Conservation (phyloP, 768 basidiomycete species). For the Suillus alpinus region DNA sequence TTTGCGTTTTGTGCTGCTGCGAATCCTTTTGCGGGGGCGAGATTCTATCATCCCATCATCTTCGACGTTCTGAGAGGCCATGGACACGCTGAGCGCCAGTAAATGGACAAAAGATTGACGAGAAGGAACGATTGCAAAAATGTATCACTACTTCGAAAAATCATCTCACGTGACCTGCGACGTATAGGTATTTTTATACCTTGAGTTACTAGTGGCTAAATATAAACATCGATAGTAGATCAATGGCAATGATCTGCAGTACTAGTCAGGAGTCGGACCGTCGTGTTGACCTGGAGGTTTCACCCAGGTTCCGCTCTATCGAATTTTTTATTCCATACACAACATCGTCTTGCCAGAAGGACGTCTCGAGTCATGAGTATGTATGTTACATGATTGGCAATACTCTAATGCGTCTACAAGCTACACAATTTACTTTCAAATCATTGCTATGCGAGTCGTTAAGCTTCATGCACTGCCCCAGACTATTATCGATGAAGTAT, state of each 20-base stretch:
- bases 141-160: not conserved
- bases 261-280: not conserved
- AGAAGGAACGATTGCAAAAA: not conserved
- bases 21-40: constrained; percentile 25
- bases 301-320: not conserved
- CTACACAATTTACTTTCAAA: not conserved
- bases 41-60: constrained; percentile 14
- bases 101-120: not conserved
- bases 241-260: not conserved
- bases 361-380: not conserved
- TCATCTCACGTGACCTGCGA: constrained; percentile 4
- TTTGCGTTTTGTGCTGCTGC: constrained; percentile 9
- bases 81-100: not conserved
- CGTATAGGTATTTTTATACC: not conserved
- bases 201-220: not conserved
- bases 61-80: constrained; percentile 12
- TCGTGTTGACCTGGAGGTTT: no score
- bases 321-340: no score
- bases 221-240: not conserved
- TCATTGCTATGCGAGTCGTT: not conserved
- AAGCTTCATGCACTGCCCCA: not conserved
- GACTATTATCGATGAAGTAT: not conserved
- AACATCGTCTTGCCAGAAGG: not conserved
- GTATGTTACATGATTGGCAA: not conserved
- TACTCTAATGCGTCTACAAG: not conserved